Evolutionary conservation across 2,329 filamentous ascomycete species (phyloP).

Genomic region (Colletotrichum sp.): DNA sequence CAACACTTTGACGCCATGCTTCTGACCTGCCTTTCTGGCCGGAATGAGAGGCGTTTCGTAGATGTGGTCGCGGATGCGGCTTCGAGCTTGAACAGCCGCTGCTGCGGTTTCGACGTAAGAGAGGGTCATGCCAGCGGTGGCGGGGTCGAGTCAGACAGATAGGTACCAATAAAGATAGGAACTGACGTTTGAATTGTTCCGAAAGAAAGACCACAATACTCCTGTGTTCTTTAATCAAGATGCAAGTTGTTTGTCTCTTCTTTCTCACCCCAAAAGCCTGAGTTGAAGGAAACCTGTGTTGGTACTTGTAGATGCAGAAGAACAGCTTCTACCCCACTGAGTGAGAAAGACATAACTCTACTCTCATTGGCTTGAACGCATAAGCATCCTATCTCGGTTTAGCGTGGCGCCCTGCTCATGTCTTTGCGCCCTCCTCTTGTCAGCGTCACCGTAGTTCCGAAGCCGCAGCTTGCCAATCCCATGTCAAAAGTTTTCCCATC

Average conservation of each 20-base stretch:
- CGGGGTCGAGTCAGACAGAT: neutral
- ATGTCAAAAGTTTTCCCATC: neutral
- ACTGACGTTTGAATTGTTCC: neutral
- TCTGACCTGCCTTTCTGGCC: neutral
- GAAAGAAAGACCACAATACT: neutral
- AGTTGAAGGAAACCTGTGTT: neutral
- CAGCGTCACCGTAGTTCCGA: neutral
- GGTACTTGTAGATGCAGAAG: neutral
- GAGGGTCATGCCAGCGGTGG: neutral
- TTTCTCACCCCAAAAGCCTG: neutral
- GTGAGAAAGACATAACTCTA: neutral
- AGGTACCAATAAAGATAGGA: neutral
- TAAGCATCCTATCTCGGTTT: neutral
- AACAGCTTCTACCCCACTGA: neutral
- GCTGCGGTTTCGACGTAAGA: conserved; percentile 11
- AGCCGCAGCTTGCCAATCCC: neutral
- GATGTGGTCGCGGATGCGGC: conserved; percentile 24
- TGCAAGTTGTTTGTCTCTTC: neutral
- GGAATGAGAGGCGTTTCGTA: conserved; percentile 26
- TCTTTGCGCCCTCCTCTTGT: neutral
- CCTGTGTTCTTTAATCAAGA: neutral
- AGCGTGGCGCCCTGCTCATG: neutral
- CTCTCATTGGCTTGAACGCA: neutral
- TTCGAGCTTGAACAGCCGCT: conserved; percentile 18
- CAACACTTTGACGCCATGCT: conserved; percentile 6